Base-by-base conservation (phyloP, 108 stramenopile genomes). In the Skeletonema menzelii region DNA sequence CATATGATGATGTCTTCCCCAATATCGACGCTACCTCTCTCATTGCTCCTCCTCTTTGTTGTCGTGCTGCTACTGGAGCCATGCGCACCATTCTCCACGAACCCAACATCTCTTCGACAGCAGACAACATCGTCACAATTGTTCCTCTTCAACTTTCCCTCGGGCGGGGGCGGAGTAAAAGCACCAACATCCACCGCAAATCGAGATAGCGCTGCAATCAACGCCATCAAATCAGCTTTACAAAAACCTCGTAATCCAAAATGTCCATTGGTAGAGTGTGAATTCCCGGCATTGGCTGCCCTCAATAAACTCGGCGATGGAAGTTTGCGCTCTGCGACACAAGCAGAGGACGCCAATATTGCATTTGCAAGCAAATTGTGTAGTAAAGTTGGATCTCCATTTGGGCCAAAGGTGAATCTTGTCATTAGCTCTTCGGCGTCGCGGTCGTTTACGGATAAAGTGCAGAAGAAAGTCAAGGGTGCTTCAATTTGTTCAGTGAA, bases 251-350 rank as follows among this genome's bases (percentile, higher is more conserved):
- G 76, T 12, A 73, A 38, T 27, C 73, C 82, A 26, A 17, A 60
- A 5, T 87, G 66, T 24, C 82, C 87, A 15, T 56, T 90, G 53
- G 72, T 92, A n/a, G 91, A 92, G 63, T 86, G 85, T 64, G 91
- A 92, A 84, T 92, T 90, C 61, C 91, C 88, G 17, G 80, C 77
- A 11, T 46, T 90, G 30, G 73, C 46, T 22, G 68, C 84, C 24
- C 62, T 90, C 44, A 92, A 92, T 63, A 90, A 92, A 59, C 46
- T 92, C 1, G 91, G 88, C 4, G 91, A 92, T 64, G 91, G 91
- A 46, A 82, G 78, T 4, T 62, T 86, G 17, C 81, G 87, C 20
- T 89, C 88, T 0, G 72, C 91, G 20, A 62, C 82, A n/a, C 82
- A 87, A 72, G 88, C 83, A 4, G 91, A 92, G 32, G 75, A 79